Percentiles rank a stretch among this genome's conserved stretches.
Evolutionary conservation across 2,329 filamentous ascomycete genomes (phyloP).

Genomic region (Pezicula neosporulosa): DNA sequence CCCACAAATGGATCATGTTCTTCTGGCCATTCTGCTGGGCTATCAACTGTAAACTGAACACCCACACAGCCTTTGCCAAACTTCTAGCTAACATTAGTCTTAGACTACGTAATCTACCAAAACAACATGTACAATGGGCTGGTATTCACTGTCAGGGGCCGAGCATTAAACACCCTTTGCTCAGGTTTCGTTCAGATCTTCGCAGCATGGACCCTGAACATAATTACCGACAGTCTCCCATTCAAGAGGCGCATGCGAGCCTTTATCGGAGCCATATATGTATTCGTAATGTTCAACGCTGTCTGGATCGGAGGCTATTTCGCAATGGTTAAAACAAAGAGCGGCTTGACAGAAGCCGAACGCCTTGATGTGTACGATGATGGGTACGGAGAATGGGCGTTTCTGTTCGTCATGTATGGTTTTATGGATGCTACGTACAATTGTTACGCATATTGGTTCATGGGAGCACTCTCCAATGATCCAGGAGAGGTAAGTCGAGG

Average conservation of each 20-base stretch:
- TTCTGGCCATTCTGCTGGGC: slow-evolving; percentile 78
- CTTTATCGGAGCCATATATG: slow-evolving; percentile 53
- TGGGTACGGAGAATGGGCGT: neutral
- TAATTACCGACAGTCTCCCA: slow-evolving; percentile 58
- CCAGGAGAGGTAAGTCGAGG: neutral
- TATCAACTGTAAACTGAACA: slow-evolving; percentile 72
- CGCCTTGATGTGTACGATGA: neutral
- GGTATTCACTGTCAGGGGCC: slow-evolving; percentile 69
- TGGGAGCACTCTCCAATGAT: neutral
- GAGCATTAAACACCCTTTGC: slow-evolving; percentile 68
- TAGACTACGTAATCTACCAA: slow-evolving; percentile 77
- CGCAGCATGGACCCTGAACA: slow-evolving; percentile 60
- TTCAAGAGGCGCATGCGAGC: slow-evolving; percentile 64
- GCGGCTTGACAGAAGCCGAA: neutral
- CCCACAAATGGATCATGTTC: slow-evolving; percentile 67
- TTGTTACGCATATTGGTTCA: neutral
- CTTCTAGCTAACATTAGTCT: too few species aligned
- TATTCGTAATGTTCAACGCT: slow-evolving; percentile 67
- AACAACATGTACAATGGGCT: slow-evolving; percentile 69
- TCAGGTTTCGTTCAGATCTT: slow-evolving; percentile 77
- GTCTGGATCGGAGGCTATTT: slow-evolving; percentile 78
- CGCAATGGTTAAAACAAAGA: neutral
- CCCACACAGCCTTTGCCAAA: too few species aligned
- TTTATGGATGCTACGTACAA: neutral
- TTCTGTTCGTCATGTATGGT: neutral